phyloP scores from a whole-genome alignment of 805 yeast species.

The Candida caryicola region DNA sequence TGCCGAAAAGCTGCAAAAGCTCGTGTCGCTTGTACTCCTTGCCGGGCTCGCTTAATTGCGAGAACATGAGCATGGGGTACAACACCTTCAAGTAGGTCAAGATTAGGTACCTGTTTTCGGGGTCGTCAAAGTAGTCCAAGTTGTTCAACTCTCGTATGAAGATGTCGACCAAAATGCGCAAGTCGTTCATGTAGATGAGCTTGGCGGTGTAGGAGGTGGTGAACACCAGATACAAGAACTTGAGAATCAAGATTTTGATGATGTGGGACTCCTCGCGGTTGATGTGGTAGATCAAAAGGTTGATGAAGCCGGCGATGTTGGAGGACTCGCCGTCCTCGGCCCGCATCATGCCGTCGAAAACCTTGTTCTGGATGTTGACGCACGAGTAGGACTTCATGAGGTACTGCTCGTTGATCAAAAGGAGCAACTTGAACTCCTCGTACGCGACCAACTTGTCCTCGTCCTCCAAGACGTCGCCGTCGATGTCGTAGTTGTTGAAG shows the following conservation, averaged over 20 bases:
- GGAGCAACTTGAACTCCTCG: slow-evolving; percentile 64
- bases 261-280: slow-evolving; percentile 74
- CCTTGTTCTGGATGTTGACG: slow-evolving; percentile 39
- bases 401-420: slow-evolving; percentile 84
- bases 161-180: slow-evolving; percentile 80
- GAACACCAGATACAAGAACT: slow-evolving; percentile 71
- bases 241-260: slow-evolving; percentile 73
- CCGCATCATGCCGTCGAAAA: slow-evolving; percentile 51
- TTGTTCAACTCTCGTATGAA: slow-evolving; percentile 76
- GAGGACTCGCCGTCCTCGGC: slow-evolving; percentile 1
- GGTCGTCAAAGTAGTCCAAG: slow-evolving; percentile 55
- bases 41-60: slow-evolving; percentile 50
- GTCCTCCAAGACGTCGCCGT: slow-evolving; percentile 45
- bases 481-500: slow-evolving; percentile 32
- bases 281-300: slow-evolving; percentile 58
- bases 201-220: slow-evolving; percentile 63
- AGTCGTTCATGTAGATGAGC: slow-evolving; percentile 76
- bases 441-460: slow-evolving; percentile 52
- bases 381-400: slow-evolving; percentile 55
- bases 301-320: slow-evolving; percentile 61
- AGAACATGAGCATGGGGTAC: slow-evolving; percentile 63
- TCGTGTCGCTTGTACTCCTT: slow-evolving; percentile 59
- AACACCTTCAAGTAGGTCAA: slow-evolving; percentile 64
- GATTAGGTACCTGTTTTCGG: slow-evolving; percentile 51
- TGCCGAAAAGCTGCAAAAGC: slow-evolving; percentile 48